Conservation (phyloP, 257 asterid species). For the Misopates orontium region DNA sequence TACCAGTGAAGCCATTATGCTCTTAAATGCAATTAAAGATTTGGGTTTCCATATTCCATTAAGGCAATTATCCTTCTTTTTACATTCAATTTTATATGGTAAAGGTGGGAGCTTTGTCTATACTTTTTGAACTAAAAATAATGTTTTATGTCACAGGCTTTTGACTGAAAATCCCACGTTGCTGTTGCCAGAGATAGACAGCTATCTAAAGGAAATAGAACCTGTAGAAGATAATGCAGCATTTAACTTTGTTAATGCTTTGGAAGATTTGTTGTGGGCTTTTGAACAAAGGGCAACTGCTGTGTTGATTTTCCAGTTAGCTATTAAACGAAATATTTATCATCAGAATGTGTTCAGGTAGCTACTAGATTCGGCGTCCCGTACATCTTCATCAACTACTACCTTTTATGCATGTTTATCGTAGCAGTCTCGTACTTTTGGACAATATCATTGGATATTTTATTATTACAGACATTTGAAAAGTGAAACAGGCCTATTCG, state of each 20-base stretch:
- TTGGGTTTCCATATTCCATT: conserved; percentile 81
- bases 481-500: not conserved
- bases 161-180: conserved; percentile 60
- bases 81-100: conserved; percentile 23
- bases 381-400: not conserved
- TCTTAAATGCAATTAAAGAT: conserved; percentile 67
- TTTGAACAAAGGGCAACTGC: conserved; percentile 94
- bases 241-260: conserved; percentile 83
- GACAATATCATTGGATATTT: conserved; percentile 9
- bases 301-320: conserved; percentile 86
- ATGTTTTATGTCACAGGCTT: conserved; percentile 56
- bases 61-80: conserved; percentile 48
- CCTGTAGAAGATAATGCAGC: conserved; percentile 80
- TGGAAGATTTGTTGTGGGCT: conserved; percentile 93
- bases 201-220: conserved; percentile 61
- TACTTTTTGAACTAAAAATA: conserved; percentile 27
- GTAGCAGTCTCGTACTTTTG: conserved; percentile 7
- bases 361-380: conserved; percentile 17
- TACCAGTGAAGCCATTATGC: conserved; percentile 51
- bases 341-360: conserved; percentile 74
- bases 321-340: conserved; percentile 78
- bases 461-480: not conserved
- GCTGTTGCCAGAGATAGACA: conserved; percentile 70
- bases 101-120: conserved; percentile 12
- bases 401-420: conserved; percentile 19